These are phyloP conservation scores for Cicer cuneatum DNA, from an alignment of 306 rosid genomes.

Conservation along the genomic window DNA sequence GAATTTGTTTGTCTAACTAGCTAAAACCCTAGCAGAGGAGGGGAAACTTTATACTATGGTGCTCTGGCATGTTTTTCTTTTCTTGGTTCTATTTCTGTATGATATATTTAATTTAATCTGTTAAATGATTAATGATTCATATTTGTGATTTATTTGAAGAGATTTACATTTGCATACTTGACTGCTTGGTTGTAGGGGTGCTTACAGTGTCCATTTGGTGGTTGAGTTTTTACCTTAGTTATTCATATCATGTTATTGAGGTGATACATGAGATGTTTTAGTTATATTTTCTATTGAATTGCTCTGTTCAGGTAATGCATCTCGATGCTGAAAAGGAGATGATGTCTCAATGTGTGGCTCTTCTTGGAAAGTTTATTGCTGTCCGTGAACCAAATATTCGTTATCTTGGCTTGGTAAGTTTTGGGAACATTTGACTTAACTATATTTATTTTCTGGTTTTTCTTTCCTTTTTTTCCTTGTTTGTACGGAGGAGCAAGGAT, in stretches of 20 bases:
- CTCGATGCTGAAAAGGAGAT: slow-evolving; percentile 99
- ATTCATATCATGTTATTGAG: slow-evolving; percentile 11
- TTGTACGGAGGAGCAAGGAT: neutral
- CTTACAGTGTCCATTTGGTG: slow-evolving; percentile 28
- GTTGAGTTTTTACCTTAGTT: slow-evolving; percentile 25
- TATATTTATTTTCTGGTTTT: neutral
- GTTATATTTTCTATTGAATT: slow-evolving; percentile 43
- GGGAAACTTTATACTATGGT: neutral
- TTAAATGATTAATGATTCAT: neutral
- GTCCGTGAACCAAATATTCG: slow-evolving; percentile 99
- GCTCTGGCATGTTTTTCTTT: slow-evolving; percentile 7
- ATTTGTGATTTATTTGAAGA: neutral
- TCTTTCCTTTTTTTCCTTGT: neutral
- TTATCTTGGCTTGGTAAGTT: slow-evolving; percentile 95
- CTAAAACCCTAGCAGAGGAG: slow-evolving; percentile 22
- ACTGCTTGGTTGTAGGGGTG: slow-evolving; percentile 29
- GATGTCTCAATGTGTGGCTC: slow-evolving; percentile 99
- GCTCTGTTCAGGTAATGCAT: slow-evolving; percentile 87
- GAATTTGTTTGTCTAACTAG: slow-evolving; percentile 11
- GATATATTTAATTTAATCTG: slow-evolving; percentile 4
- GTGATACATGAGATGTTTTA: slow-evolving; percentile 7
- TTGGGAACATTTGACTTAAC: slow-evolving; percentile 23
- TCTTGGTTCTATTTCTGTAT: slow-evolving; percentile 14
- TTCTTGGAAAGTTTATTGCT: slow-evolving; percentile 98
- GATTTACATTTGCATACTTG: slow-evolving; percentile 2